Percentiles rank a stretch among this genome's conserved stretches.
phyloP scores from a whole-genome alignment of 768 basidiomycete species.

The Pholiota conissans region DNA sequence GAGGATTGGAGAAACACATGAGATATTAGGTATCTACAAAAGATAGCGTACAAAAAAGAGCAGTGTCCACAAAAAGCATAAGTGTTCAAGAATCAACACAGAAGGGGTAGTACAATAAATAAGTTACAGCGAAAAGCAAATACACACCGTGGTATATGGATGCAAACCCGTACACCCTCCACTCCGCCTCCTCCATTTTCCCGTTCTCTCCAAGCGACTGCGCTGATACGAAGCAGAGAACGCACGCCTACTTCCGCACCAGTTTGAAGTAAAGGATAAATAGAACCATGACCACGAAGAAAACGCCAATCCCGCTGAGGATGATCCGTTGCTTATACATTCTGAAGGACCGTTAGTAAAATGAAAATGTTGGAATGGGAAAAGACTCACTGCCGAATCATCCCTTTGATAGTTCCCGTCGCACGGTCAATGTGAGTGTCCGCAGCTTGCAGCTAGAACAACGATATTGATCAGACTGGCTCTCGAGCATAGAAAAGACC shows the following conservation, averaged over 20 bases:
- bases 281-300: conserved; percentile 74
- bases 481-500: neutral
- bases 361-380: neutral
- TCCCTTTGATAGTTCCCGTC: conserved; percentile 87
- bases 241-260: conserved; percentile 21
- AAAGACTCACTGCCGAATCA: conserved; percentile 79
- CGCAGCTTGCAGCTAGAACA: conserved; percentile 66
- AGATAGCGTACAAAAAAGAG: too few relatives aligned
- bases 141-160: neutral
- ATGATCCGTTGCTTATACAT: conserved; percentile 91
- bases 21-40: too few relatives aligned
- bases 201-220: too few relatives aligned
- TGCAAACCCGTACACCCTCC: neutral
- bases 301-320: conserved; percentile 71
- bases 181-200: too few relatives aligned
- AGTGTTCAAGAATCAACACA: too few relatives aligned
- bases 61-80: too few relatives aligned
- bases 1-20: too few relatives aligned
- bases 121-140: neutral
- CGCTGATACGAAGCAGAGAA: too few relatives aligned
- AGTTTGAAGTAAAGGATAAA: conserved; percentile 70
- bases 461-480: neutral
- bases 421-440: conserved; percentile 86
- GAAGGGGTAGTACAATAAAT: too few relatives aligned
- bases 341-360: conserved; percentile 37